These are phyloP conservation scores for Plasmodium falciparum DNA, from an alignment of 169 alveolate genomes.

Conservation along the genomic window DNA sequence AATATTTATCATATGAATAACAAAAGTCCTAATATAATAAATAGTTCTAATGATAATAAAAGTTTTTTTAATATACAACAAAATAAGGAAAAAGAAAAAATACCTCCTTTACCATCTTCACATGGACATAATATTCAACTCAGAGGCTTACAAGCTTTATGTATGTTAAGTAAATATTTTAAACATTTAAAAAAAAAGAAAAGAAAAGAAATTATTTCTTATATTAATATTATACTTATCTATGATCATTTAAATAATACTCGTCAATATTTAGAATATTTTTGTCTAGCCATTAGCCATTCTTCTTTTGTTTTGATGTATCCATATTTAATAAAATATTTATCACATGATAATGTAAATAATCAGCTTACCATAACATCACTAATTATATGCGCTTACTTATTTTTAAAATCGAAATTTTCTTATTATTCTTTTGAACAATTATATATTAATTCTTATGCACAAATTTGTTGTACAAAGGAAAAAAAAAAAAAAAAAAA, in stretches of 20 bases:
- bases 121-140: constrained; percentile 76
- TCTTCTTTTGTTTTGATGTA: constrained; percentile 49
- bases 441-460: constrained; percentile 14
- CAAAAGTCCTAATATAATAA: neutral
- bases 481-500: neutral
- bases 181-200: constrained; percentile 19
- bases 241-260: constrained; percentile 43
- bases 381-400: constrained; percentile 22
- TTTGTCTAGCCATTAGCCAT: constrained; percentile 23
- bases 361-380: constrained; percentile 25
- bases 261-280: constrained; percentile 58
- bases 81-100: neutral
- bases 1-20: neutral
- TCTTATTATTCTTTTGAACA: constrained; percentile 44
- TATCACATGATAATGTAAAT: constrained; percentile 1
- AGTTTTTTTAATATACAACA: neutral
- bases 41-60: neutral
- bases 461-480: neutral
- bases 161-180: constrained; percentile 68
- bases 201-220: constrained; percentile 22
- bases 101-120: constrained; percentile 79
- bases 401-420: constrained; percentile 29
- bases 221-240: constrained; percentile 19
- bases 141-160: constrained; percentile 77
- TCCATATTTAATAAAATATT: constrained; percentile 28